Conservation (phyloP, 805 yeast species). For the Tetrapisispora phaffii region DNA sequence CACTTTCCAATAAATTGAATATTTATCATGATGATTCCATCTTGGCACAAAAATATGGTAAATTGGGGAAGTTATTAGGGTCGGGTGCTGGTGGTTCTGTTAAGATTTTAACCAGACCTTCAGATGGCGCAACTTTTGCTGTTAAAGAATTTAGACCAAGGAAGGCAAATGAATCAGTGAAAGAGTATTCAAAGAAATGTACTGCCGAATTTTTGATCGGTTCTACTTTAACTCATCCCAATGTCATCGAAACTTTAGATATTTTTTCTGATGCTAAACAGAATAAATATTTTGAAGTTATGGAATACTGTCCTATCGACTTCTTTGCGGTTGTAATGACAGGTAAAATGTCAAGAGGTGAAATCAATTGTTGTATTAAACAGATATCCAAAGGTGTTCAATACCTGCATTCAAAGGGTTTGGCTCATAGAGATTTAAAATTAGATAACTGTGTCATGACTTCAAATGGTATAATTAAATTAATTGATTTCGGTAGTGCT, state of each 20-base stretch:
- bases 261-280: constrained; percentile 48
- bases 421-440: constrained; percentile 76
- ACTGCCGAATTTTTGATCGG: constrained; percentile 88
- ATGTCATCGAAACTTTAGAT: constrained; percentile 69
- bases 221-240: constrained; percentile 71
- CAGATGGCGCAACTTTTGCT: constrained; percentile 66
- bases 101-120: constrained; percentile 55
- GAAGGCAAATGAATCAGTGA: constrained; percentile 56
- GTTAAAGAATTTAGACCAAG: constrained; percentile 74
- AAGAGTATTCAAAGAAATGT: constrained; percentile 77
- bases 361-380: constrained; percentile 71
- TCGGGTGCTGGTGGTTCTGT: constrained; percentile 88
- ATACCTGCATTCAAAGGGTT: constrained; percentile 66
- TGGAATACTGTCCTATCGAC: constrained; percentile 81
- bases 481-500: constrained; percentile 79
- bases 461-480: constrained; percentile 58
- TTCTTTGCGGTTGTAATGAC: constrained; percentile 84
- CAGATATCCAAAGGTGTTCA: constrained; percentile 65
- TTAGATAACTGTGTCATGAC: constrained; percentile 78
- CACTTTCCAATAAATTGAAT: constrained; percentile 27
- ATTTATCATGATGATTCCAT: constrained; percentile 44
- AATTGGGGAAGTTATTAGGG: constrained; percentile 64
- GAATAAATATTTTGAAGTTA: constrained; percentile 65
- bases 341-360: constrained; percentile 70
- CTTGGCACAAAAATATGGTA: constrained; percentile 55